Conservation (phyloP, 2,329 filamentous ascomycete genomes). For the Exophiala sp. region DNA sequence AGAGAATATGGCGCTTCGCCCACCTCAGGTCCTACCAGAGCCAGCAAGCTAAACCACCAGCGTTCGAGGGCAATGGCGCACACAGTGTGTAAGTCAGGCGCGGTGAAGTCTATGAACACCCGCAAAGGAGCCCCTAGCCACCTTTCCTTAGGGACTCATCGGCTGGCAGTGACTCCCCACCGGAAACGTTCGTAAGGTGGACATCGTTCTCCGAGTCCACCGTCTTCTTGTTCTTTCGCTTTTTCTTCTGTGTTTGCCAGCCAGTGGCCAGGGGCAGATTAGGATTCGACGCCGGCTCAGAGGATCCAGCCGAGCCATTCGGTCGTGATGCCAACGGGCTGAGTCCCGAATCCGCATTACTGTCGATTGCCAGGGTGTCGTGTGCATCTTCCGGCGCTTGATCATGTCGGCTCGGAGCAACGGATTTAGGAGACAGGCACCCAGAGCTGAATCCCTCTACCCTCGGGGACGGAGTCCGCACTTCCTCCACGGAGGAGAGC, state of each 20-base stretch:
- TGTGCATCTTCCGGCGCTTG: constrained; percentile 31
- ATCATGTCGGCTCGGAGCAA: background rate
- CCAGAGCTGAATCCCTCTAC: constrained; percentile 8
- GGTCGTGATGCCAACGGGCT: constrained; percentile 32
- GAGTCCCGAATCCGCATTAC: constrained; percentile 30
- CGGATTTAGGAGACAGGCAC: constrained; percentile 2
- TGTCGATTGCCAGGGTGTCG: constrained; percentile 22
- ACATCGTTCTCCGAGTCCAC: constrained; percentile 35
- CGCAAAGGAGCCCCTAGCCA: constrained; percentile 34
- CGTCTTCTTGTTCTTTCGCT: constrained; percentile 41
- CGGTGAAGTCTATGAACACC: constrained; percentile 12
- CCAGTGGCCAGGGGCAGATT: constrained; percentile 2
- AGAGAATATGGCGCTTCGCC: background rate
- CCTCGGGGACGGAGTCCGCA: constrained; percentile 31
- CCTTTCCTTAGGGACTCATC: constrained; percentile 44
- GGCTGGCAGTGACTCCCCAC: constrained; percentile 37
- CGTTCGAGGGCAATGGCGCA: background rate
- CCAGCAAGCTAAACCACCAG: background rate
- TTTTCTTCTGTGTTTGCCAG: constrained; percentile 41
- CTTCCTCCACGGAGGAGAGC: constrained; percentile 31
- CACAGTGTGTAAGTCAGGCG: background rate
- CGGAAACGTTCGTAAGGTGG: constrained; percentile 29
- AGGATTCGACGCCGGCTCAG: constrained; percentile 7
- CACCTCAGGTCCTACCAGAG: background rate
- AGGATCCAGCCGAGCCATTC: constrained; percentile 30